Conservation (phyloP, 2,329 filamentous ascomycete genomes). For the Alternaria triticimaculans region DNA sequence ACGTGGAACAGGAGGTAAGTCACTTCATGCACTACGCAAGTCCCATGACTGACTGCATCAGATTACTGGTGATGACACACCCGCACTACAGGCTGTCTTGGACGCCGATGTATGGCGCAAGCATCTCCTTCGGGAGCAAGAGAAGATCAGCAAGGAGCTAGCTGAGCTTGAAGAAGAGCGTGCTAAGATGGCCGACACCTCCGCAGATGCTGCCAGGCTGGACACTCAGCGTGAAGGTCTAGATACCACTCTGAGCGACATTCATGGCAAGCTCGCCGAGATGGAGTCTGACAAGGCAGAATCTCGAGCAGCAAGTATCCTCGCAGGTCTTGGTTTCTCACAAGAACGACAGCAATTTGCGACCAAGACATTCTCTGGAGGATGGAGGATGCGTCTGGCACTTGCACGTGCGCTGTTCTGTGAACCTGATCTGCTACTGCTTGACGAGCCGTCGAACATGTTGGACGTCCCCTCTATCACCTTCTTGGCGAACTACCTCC, state of each 20-base stretch:
- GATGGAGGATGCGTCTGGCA: conserved; percentile 98
- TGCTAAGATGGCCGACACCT: conserved; percentile 85
- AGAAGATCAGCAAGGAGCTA: conserved; percentile 80
- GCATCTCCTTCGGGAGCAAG: conserved; percentile 87
- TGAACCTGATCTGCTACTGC: conserved; percentile 91
- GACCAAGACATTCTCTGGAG: conserved; percentile 98
- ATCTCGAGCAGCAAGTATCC: conserved; percentile 90
- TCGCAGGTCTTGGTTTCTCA: conserved; percentile 96
- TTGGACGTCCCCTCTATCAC: conserved; percentile 99
- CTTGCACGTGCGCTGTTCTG: conserved; percentile 95
- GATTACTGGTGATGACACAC: conserved; percentile 94
- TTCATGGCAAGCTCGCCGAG: conserved; percentile 89
- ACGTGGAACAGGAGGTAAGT: conserved; percentile 93
- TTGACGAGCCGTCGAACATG: conserved; percentile 99
- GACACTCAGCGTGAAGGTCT: conserved; percentile 89
- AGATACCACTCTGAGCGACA: conserved; percentile 87
- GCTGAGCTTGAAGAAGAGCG: conserved; percentile 79
- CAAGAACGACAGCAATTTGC: conserved; percentile 88
- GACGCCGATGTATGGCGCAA: conserved; percentile 99
- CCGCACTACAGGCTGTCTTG: conserved; percentile 90
- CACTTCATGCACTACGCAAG: background rate
- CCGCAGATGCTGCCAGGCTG: conserved; percentile 81
- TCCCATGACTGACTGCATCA: conserved; percentile 45
- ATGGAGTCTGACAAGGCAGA: conserved; percentile 99
- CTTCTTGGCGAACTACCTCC: conserved; percentile 94